Percentiles rank a stretch among this genome's conserved stretches.
Evolutionary conservation across 257 asterid species (phyloP).

Genomic region (Jaltomata sinuosa): DNA sequence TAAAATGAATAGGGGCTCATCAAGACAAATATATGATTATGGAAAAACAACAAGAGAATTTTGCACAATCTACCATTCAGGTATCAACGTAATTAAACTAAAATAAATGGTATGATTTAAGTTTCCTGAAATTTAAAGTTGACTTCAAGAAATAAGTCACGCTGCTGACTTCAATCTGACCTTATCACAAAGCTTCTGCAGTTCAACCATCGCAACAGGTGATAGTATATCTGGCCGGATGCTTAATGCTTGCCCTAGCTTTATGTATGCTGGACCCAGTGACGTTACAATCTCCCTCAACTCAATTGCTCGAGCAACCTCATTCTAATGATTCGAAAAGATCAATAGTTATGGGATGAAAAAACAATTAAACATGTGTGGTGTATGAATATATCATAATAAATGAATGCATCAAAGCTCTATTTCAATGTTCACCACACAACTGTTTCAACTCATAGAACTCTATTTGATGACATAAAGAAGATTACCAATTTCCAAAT

Average conservation of each 20-base stretch:
- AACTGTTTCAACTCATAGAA: not conserved
- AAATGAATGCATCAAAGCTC: not conserved
- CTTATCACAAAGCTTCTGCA: slow-evolving; percentile 99
- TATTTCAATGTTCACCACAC: not conserved
- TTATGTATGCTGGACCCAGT: slow-evolving; percentile 97
- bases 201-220: slow-evolving; percentile 86
- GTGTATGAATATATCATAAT: not conserved
- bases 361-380: not conserved
- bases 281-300: slow-evolving; percentile 96
- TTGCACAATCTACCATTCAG: not conserved
- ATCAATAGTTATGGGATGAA: not conserved
- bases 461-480: not conserved
- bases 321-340: slow-evolving; percentile 44
- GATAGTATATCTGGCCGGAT: slow-evolving; percentile 95
- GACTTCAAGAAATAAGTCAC: not conserved
- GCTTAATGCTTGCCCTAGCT: slow-evolving; percentile 98
- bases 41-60: not conserved
- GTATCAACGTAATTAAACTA: not conserved
- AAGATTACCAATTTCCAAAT: not conserved
- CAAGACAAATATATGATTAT: not conserved
- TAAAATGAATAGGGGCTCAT: not conserved
- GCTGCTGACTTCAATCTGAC: slow-evolving; percentile 24
- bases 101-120: not conserved
- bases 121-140: not conserved
- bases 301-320: slow-evolving; percentile 95